Conservation (phyloP, 257 asterid genomes). For the Galeopsis tetrahit region DNA sequence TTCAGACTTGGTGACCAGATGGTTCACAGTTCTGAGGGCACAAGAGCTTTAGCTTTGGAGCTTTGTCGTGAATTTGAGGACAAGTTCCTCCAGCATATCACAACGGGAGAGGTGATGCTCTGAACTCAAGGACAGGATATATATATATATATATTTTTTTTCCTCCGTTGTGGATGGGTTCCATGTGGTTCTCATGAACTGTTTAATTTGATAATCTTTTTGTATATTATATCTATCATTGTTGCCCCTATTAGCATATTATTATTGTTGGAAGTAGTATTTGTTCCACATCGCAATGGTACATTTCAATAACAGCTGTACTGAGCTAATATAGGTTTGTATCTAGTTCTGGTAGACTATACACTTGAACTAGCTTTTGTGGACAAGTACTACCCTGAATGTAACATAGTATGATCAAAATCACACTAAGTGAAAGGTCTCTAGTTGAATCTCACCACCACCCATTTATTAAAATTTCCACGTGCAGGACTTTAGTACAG, state of each 20-base stretch:
- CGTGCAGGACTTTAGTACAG: background rate
- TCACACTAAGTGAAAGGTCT: background rate
- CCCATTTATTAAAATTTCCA: background rate
- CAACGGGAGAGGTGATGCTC: conserved; percentile 69
- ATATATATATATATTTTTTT: no score
- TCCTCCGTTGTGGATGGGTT: conserved; percentile 1
- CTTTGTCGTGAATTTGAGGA: conserved; percentile 99
- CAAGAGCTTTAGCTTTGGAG: conserved; percentile 94
- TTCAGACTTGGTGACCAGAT: conserved; percentile 91
- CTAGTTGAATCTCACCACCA: background rate
- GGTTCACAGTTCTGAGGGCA: conserved; percentile 94
- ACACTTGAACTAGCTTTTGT: background rate
- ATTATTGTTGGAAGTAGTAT: conserved; percentile 7
- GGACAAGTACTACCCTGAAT: background rate
- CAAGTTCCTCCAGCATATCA: conserved; percentile 95
- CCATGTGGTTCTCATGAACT: conserved; percentile 18
- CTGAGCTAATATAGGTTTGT: conserved; percentile 3
- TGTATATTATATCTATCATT: conserved; percentile 7
- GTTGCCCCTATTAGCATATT: conserved; percentile 2
- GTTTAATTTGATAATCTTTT: background rate
- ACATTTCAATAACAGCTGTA: background rate
- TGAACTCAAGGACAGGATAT: conserved; percentile 6
- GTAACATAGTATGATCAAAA: background rate
- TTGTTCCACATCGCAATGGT: background rate
- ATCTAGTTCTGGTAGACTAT: background rate